Evolutionary conservation across 2,329 filamentous ascomycete species (phyloP), one percentile per base, ranked within the genome.

Genomic region (Pseudophaeomoniella oleicola): DNA sequence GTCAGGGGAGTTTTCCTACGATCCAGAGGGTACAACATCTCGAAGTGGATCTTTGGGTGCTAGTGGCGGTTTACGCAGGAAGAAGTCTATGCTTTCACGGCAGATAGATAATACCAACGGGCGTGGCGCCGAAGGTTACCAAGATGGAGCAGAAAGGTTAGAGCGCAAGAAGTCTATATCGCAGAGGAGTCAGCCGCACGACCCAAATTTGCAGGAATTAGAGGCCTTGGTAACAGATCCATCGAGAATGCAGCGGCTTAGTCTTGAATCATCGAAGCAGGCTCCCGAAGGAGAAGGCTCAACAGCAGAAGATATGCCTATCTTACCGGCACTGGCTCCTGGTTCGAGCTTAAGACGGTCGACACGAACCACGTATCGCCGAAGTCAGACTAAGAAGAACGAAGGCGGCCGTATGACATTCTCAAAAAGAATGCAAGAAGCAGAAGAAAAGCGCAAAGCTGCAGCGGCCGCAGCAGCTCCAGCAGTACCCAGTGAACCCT

Each of bases 61-160:
- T 4, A 54, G 50, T 10, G 72, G 72, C 12, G 71, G 81, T 29
- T 55, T 96, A 43, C 71, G 78, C 47, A 74, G 90, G 49, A 94
- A 93, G 59, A 94, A 90, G 59, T 96, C 88, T 0, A 94, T 93
- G 83, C 67, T 98, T 4, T 96, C 88, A 4, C 74, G 81, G 39
- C 87, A 96, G 55, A 82, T 98, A 40, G 82, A 94, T 47, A 81
- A 74, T 44, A 74, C 76, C 3, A 68, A 69, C 5, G 69, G 70
- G 0, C 61, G 61, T 40, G 67, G 62, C 16, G 66, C 60, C 13
- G 69, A 74, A 27, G 77, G 75, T 29, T 92, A 90, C 53, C 69
- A 80, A 42, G 86, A 94, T 60, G 87, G 85, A 14, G 81, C 85
- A 12, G 87, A 93, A 41, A 70, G 76, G 42, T 60, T 93, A 39